A percentile compares a stretch with the other conserved stretches of the same genome.
These are phyloP conservation scores for Phyllostachys edulis DNA, from an alignment of 176 grass and related monocot genomes.

Conservation along the genomic window DNA sequence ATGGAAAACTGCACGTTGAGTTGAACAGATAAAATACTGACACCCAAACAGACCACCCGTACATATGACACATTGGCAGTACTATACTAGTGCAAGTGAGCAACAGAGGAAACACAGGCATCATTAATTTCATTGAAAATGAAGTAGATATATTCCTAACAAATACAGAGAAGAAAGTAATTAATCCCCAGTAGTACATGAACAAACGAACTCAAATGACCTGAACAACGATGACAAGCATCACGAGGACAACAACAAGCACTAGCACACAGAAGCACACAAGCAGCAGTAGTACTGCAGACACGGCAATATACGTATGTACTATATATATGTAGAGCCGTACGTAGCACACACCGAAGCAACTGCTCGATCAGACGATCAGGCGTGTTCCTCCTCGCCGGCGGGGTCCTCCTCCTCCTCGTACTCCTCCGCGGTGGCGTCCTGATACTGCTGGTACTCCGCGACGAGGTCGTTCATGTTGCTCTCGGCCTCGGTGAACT, in stretches of 20 bases:
- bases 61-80: neutral
- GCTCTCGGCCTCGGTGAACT: conserved; percentile 98
- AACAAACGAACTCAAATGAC: neutral
- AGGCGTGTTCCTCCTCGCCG: conserved; percentile 39
- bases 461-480: conserved; percentile 98
- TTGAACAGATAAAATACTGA: neutral
- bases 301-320: conserved; percentile 7
- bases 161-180: conserved; percentile 15
- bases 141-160: conserved; percentile 16
- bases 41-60: neutral
- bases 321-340: neutral
- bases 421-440: conserved; percentile 68
- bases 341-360: neutral
- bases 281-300: conserved; percentile 7
- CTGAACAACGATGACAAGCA: conserved; percentile 3
- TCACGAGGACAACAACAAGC: neutral
- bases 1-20: neutral
- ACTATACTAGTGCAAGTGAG: neutral
- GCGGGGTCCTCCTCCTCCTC: conserved; percentile 41
- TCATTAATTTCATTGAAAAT: neutral
- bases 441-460: conserved; percentile 99
- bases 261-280: neutral
- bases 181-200: neutral
- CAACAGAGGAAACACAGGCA: neutral
- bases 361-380: neutral